phyloP scores from a whole-genome alignment of 1,139 yeast genomes.

The Suhomyces ambrosiae region DNA sequence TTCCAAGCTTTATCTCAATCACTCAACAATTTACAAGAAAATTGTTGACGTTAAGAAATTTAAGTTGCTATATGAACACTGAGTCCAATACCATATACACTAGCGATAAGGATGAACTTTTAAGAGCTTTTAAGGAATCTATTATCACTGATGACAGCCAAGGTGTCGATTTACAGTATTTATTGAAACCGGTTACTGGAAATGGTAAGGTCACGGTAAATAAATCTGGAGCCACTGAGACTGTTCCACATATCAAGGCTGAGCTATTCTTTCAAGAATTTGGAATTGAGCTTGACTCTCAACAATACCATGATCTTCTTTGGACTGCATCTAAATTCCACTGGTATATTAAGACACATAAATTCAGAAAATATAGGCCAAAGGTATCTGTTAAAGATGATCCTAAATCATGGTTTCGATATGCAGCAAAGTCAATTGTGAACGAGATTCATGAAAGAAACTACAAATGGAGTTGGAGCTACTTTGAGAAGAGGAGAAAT shows the following conservation, averaged over 20 bases:
- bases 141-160: slow-evolving; percentile 27
- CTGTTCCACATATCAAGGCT: slow-evolving; percentile 71
- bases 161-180: slow-evolving; percentile 53
- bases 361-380: slow-evolving; percentile 75
- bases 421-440: slow-evolving; percentile 71
- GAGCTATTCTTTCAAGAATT: slow-evolving; percentile 85
- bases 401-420: slow-evolving; percentile 81
- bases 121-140: slow-evolving; percentile 42
- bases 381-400: slow-evolving; percentile 57
- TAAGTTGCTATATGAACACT: slow-evolving; percentile 87
- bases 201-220: slow-evolving; percentile 79
- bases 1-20: slow-evolving; percentile 79
- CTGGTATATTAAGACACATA: slow-evolving; percentile 74
- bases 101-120: slow-evolving; percentile 46
- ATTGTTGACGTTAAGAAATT: slow-evolving; percentile 69
- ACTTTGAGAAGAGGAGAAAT: slow-evolving; percentile 69
- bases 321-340: slow-evolving; percentile 83
- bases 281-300: slow-evolving; percentile 79
- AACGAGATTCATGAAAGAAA: slow-evolving; percentile 81
- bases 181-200: slow-evolving; percentile 88
- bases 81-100: slow-evolving; percentile 52
- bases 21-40: slow-evolving; percentile 72
- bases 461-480: slow-evolving; percentile 88
- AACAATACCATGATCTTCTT: slow-evolving; percentile 80
- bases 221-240: slow-evolving; percentile 72